Evolutionary conservation across 768 basidiomycete species (phyloP).

Genomic region (Mycena galericulata): DNA sequence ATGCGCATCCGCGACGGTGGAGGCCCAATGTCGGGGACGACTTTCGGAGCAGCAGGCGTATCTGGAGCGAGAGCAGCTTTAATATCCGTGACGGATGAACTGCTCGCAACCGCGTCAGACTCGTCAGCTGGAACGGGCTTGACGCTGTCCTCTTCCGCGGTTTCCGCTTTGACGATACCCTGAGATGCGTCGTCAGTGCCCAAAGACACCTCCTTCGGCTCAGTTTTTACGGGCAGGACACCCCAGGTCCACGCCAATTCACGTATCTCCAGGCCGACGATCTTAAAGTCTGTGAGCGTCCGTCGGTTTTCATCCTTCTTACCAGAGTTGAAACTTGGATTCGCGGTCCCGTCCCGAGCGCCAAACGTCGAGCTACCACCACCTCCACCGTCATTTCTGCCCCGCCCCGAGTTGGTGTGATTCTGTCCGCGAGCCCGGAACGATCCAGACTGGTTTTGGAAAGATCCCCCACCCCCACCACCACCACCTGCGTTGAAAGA

Average conservation of each 20-base stretch:
- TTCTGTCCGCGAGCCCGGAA: slow-evolving; percentile 76
- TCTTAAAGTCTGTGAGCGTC: slow-evolving; percentile 98
- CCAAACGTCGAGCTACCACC: slow-evolving; percentile 54
- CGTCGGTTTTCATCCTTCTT: slow-evolving; percentile 91
- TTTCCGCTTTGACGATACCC: slow-evolving; percentile 47
- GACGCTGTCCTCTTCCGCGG: slow-evolving; percentile 44
- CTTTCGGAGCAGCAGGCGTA: slow-evolving; percentile 40
- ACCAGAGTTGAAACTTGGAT: slow-evolving; percentile 62
- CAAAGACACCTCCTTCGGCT: slow-evolving; percentile 49
- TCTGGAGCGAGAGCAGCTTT: slow-evolving; percentile 45
- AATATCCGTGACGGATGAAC: slow-evolving; percentile 43
- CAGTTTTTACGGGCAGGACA: slow-evolving; percentile 54
- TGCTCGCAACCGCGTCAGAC: slow-evolving; percentile 33
- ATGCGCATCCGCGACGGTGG: slow-evolving; percentile 87
- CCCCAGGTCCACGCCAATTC: slow-evolving; percentile 94
- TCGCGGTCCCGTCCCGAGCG: slow-evolving; percentile 62
- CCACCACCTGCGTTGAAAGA: slow-evolving; percentile 66
- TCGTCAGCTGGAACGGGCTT: slow-evolving; percentile 38
- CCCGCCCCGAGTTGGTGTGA: slow-evolving; percentile 55
- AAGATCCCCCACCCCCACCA: slow-evolving; percentile 51
- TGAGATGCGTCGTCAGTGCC: slow-evolving; percentile 47
- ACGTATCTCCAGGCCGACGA: slow-evolving; percentile 88
- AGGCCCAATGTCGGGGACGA: slow-evolving; percentile 47
- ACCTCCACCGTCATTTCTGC: slow-evolving; percentile 44
- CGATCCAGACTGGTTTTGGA: slow-evolving; percentile 57